Conservation (phyloP, 257 asterid genomes). For the Apocynum venetum region DNA sequence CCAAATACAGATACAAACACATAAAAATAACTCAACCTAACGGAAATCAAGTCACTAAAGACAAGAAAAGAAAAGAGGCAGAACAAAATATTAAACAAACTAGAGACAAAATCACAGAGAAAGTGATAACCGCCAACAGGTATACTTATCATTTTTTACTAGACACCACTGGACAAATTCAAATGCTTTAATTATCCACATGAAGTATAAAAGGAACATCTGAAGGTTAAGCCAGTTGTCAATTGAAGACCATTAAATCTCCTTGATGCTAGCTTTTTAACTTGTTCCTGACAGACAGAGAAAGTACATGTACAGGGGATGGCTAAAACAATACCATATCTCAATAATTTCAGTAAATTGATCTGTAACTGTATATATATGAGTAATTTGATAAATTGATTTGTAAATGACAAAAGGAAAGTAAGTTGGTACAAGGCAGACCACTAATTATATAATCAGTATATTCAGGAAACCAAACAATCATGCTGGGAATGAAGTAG, state of each 20-base stretch:
- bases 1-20: slow-evolving; percentile 50
- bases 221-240: neutral
- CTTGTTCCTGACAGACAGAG: neutral
- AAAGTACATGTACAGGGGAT: neutral
- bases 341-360: neutral
- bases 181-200: neutral
- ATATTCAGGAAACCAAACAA: neutral
- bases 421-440: neutral
- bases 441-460: neutral
- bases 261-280: neutral
- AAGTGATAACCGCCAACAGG: neutral
- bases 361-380: neutral
- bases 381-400: neutral
- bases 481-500: neutral
- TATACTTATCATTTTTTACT: neutral
- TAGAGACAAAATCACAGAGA: neutral
- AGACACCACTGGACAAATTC: neutral
- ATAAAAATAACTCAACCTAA: slow-evolving; percentile 60
- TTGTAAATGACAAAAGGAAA: neutral
- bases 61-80: slow-evolving; percentile 8
- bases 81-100: neutral
- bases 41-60: slow-evolving; percentile 31
- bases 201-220: neutral
- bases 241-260: neutral
- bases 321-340: neutral